Evolutionary conservation across 805 yeast species (phyloP).

Genomic region (Candida yuanshanica): DNA sequence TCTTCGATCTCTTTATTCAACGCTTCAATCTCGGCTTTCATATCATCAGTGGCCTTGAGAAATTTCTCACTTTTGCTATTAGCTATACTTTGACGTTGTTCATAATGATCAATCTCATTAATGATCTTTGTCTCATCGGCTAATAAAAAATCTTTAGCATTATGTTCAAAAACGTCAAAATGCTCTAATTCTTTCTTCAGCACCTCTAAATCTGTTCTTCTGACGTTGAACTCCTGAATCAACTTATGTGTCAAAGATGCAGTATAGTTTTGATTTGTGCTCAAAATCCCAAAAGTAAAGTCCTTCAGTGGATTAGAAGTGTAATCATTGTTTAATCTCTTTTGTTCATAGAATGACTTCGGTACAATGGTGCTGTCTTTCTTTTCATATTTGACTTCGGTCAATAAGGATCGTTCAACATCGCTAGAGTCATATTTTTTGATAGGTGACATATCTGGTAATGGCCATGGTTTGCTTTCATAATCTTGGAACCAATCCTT

Average conservation of each 20-base stretch:
- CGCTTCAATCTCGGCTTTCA: constrained; percentile 21
- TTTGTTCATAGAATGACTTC: constrained; percentile 45
- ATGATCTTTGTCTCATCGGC: constrained; percentile 41
- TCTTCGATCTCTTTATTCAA: constrained; percentile 26
- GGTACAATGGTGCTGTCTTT: constrained; percentile 38
- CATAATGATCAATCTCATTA: constrained; percentile 38
- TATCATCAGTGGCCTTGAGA: constrained; percentile 19
- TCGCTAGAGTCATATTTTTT: constrained; percentile 62
- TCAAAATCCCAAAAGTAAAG: constrained; percentile 46
- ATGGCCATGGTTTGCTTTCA: constrained; percentile 54
- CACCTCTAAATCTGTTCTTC: constrained; percentile 37
- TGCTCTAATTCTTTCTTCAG: constrained; percentile 43
- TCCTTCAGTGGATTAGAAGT: constrained; percentile 63
- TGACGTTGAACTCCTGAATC: constrained; percentile 48
- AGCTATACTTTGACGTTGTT: constrained; percentile 27
- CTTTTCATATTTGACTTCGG: constrained; percentile 61
- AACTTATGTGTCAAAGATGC: constrained; percentile 58
- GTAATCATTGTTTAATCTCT: constrained; percentile 61
- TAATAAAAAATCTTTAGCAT: constrained; percentile 37
- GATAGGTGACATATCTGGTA: constrained; percentile 66
- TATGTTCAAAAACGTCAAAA: constrained; percentile 34
- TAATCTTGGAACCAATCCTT: constrained; percentile 52
- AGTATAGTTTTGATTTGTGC: constrained; percentile 31
- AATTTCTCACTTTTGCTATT: constrained; percentile 27
- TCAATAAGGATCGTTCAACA: constrained; percentile 70